phyloP scores from a whole-genome alignment of 495 filamentous ascomycete genomes.

The Aspergillus wentii region DNA sequence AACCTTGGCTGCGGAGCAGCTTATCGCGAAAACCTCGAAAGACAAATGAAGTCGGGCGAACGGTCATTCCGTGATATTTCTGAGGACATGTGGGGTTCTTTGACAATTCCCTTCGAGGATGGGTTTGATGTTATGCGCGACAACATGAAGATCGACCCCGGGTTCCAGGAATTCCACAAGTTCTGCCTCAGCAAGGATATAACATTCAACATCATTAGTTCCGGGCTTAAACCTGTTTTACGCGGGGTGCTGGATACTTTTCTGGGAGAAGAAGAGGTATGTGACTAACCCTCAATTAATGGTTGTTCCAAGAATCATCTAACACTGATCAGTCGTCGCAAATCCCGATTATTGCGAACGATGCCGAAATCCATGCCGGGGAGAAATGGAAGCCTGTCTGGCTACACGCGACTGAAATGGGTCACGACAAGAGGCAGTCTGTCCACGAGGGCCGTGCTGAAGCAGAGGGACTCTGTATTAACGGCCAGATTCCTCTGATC shows the following conservation, averaged over 20 bases:
- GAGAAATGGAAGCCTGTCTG: constrained; percentile 68
- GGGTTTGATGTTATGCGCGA: constrained; percentile 67
- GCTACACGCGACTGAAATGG: constrained; percentile 62
- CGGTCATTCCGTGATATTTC: constrained; percentile 70
- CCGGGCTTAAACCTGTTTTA: constrained; percentile 64
- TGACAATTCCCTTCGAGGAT: constrained; percentile 67
- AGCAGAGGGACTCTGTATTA: constrained; percentile 48
- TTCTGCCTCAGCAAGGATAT: constrained; percentile 62
- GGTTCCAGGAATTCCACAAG: constrained; percentile 61
- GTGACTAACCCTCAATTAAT: constrained; percentile 4
- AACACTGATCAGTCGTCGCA: constrained; percentile 44
- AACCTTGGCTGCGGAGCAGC: constrained; percentile 57
- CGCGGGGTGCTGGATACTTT: constrained; percentile 58
- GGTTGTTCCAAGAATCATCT: too few species aligned
- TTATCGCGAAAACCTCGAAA: constrained; percentile 54
- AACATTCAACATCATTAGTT: constrained; percentile 70
- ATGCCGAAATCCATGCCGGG: constrained; percentile 54
- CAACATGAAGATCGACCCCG: constrained; percentile 59
- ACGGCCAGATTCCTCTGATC: constrained; percentile 63
- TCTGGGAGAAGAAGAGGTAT: constrained; percentile 54
- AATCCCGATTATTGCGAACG: constrained; percentile 71
- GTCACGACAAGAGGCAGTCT: constrained; percentile 66
- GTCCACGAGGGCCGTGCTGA: constrained; percentile 55
- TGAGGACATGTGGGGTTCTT: constrained; percentile 72
- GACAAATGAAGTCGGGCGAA: constrained; percentile 62